Evolutionary conservation across 139 green algal genomes (phyloP).

Genomic region (Chlorella sp.): DNA sequence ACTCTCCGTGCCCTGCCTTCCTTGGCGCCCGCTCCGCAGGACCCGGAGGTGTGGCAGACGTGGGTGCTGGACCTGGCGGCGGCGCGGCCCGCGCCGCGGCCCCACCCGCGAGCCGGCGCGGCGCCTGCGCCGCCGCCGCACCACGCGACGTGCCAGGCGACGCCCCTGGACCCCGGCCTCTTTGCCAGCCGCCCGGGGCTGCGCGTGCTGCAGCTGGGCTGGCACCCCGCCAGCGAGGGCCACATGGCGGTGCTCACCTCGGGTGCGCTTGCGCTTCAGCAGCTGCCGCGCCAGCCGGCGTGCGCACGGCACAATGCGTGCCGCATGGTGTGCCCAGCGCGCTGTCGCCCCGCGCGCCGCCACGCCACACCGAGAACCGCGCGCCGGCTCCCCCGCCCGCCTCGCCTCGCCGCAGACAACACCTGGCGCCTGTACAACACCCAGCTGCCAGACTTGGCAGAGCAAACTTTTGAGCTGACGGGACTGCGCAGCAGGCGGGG

Average conservation of each 20-base stretch:
- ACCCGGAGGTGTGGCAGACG: slow-evolving; percentile 27
- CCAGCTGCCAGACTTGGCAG: slow-evolving; percentile 23
- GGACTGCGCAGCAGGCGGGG: slow-evolving; percentile 10
- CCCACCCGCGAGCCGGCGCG: neutral
- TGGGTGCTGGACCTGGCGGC: slow-evolving; percentile 29
- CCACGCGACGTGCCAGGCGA: slow-evolving; percentile 17
- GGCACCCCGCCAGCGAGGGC: slow-evolving; percentile 47
- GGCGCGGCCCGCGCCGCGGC: slow-evolving; percentile 3
- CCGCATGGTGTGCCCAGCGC: too few relatives aligned
- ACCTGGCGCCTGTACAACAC: slow-evolving; percentile 51
- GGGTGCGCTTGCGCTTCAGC: neutral
- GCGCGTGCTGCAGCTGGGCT: slow-evolving; percentile 44
- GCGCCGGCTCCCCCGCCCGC: neutral
- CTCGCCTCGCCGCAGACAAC: slow-evolving; percentile 25
- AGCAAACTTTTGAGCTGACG: slow-evolving; percentile 57
- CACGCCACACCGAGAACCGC: too few relatives aligned
- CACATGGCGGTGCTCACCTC: slow-evolving; percentile 53
- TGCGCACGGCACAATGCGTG: too few relatives aligned
- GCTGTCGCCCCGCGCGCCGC: too few relatives aligned
- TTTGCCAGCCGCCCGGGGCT: slow-evolving; percentile 42
- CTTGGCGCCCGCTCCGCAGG: neutral
- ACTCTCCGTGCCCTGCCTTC: neutral
- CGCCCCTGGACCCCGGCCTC: slow-evolving; percentile 34
- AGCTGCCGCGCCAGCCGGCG: neutral
- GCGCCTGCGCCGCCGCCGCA: neutral